A percentile compares a stretch with the other conserved stretches of the same genome.
Evolutionary conservation across 345 rosid species (phyloP).

Genomic region (Noccaea caerulescens): DNA sequence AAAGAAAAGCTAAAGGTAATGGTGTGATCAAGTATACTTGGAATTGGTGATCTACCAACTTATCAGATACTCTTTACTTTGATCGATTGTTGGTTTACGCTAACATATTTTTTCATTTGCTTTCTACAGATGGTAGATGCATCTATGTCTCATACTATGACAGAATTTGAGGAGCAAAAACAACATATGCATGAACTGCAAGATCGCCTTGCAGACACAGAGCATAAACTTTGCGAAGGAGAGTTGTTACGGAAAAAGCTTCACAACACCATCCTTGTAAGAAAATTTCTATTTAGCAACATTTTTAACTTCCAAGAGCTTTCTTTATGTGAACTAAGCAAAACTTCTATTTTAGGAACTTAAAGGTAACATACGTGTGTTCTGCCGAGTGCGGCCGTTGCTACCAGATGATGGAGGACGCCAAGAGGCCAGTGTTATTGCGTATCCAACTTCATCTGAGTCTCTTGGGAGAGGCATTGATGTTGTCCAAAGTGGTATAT

Average conservation of each 20-base stretch:
- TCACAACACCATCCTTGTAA: constrained; percentile 90
- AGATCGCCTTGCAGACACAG: constrained; percentile 64
- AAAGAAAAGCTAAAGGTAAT: constrained; percentile 83
- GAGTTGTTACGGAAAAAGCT: constrained; percentile 77
- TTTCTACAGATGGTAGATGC: constrained; percentile 59
- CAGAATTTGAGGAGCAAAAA: constrained; percentile 62
- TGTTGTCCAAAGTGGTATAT: constrained; percentile 73
- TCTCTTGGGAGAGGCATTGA: constrained; percentile 81
- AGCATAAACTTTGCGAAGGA: constrained; percentile 69
- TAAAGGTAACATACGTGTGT: constrained; percentile 96
- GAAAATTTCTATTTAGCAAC: neutral
- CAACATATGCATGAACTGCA: constrained; percentile 49
- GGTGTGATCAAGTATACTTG: constrained; percentile 3
- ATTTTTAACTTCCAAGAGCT: neutral
- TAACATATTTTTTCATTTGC: constrained; percentile 15
- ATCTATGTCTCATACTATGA: constrained; percentile 55
- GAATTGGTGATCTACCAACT: neutral
- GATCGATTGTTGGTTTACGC: neutral
- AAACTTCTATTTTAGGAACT: constrained; percentile 59
- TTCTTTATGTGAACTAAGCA: constrained; percentile 9
- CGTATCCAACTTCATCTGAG: constrained; percentile 76
- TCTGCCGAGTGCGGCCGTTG: constrained; percentile 89
- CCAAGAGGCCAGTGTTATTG: constrained; percentile 55
- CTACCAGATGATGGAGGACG: constrained; percentile 75
- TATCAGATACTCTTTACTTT: constrained; percentile 5